Evolutionary conservation across 345 rosid species (phyloP).

Genomic region (Firmiana major): DNA sequence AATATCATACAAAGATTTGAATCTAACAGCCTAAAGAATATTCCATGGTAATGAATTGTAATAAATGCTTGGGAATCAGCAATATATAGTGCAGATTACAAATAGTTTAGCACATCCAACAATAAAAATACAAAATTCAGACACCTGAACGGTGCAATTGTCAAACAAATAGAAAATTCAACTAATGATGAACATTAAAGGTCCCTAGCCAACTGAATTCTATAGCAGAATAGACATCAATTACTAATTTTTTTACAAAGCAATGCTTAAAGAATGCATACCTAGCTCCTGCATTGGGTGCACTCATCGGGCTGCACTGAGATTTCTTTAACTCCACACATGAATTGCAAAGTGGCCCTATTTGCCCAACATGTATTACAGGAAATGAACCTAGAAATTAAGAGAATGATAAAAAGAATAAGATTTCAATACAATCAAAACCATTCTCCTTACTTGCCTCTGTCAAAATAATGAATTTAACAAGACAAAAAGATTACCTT

Average conservation of each 20-base stretch:
- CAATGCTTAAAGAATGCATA: slow-evolving; percentile 18
- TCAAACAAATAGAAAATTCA: not conserved
- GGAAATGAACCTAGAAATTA: slow-evolving; percentile 54
- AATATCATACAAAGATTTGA: not conserved
- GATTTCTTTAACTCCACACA: slow-evolving; percentile 55
- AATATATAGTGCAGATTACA: not conserved
- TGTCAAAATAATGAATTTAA: not conserved
- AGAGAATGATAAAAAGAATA: slow-evolving; percentile 19
- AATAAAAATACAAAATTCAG: not conserved
- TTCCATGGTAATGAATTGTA: not conserved
- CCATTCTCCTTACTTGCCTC: not conserved
- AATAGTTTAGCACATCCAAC: not conserved
- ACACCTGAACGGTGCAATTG: not conserved
- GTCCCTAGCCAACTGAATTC: not conserved
- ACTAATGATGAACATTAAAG: not conserved
- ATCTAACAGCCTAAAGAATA: not conserved
- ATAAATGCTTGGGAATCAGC: not conserved
- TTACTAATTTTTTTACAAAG: not conserved
- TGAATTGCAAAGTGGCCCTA: slow-evolving; percentile 71
- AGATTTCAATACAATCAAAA: slow-evolving; percentile 10
- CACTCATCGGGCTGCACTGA: slow-evolving; percentile 30
- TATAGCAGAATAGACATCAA: slow-evolving; percentile 12
- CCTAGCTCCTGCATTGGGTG: slow-evolving; percentile 37
- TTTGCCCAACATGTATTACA: slow-evolving; percentile 54
- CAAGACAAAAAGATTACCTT: slow-evolving; percentile 41